A percentile compares a stretch with the other conserved stretches of the same genome.
phyloP scores from a whole-genome alignment of 2,329 filamentous ascomycete genomes.

The Sclerotinia minor region DNA sequence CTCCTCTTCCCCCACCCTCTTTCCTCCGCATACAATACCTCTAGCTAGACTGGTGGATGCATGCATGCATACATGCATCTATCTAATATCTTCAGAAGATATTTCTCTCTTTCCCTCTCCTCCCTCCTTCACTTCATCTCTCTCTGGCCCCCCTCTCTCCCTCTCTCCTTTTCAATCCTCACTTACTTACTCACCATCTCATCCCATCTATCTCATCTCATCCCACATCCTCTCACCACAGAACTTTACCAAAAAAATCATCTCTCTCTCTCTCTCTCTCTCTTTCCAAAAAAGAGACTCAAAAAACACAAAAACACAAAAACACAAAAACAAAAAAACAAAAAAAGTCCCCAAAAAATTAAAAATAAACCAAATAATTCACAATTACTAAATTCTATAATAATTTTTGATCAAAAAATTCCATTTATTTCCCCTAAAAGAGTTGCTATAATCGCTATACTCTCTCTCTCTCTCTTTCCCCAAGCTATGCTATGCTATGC shows the following conservation, averaged over 20 bases:
- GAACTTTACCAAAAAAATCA: background rate
- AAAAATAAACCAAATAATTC: constrained; percentile 4
- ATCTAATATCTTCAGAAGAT: background rate
- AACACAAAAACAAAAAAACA: background rate
- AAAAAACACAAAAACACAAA: background rate
- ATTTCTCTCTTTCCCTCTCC: too few relatives aligned
- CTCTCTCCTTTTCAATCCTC: too few relatives aligned
- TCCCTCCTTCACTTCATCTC: too few relatives aligned
- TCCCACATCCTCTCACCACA: background rate
- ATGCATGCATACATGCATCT: background rate
- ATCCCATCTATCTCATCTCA: background rate
- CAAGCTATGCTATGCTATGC: too few relatives aligned
- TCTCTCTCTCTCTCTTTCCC: background rate
- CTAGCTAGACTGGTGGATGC: too few relatives aligned
- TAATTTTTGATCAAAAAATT: constrained; percentile 3
- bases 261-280: too few relatives aligned
- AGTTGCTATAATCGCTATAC: constrained; percentile 11
- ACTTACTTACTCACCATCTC: too few relatives aligned
- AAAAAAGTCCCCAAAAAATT: too few relatives aligned
- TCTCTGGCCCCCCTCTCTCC: too few relatives aligned
- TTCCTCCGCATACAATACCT: too few relatives aligned
- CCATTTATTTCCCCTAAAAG: background rate
- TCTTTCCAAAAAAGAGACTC: background rate
- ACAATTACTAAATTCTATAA: constrained; percentile 5
- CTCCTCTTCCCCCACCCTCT: too few relatives aligned